These are phyloP conservation scores for Ogataea thermomethanolica DNA, from an alignment of 805 yeast genomes.

Conservation along the genomic window DNA sequence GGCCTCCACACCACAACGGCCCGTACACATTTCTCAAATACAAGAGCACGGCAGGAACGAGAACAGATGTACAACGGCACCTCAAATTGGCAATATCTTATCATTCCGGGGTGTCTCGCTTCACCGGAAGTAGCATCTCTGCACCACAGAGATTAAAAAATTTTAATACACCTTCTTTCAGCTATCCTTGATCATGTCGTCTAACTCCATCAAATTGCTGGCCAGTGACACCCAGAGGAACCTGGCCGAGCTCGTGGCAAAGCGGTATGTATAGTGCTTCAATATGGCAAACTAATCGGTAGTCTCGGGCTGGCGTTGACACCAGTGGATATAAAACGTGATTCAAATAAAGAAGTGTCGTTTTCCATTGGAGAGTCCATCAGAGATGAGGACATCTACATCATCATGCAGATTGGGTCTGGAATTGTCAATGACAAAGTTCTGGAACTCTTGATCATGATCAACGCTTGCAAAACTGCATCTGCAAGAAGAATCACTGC, in stretches of 20 bases:
- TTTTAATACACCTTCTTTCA: slow-evolving; percentile 1
- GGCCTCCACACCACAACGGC: no score
- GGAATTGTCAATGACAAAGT: slow-evolving; percentile 75
- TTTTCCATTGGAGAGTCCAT: slow-evolving; percentile 78
- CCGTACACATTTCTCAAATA: no score
- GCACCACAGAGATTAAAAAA: slow-evolving; percentile 7
- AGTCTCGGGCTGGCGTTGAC: slow-evolving; percentile 58
- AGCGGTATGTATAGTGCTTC: slow-evolving; percentile 22
- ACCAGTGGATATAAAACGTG: slow-evolving; percentile 61
- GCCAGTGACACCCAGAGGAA: slow-evolving; percentile 69
- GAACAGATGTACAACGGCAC: no score
- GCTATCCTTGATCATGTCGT: slow-evolving; percentile 48
- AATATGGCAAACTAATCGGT: not conserved
- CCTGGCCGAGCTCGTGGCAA: slow-evolving; percentile 65
- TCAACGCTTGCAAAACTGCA: slow-evolving; percentile 79
- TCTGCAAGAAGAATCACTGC: slow-evolving; percentile 82
- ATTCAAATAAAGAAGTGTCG: slow-evolving; percentile 69
- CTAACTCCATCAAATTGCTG: slow-evolving; percentile 64
- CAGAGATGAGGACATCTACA: slow-evolving; percentile 79
- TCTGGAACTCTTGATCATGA: slow-evolving; percentile 71
- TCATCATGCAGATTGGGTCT: slow-evolving; percentile 75
- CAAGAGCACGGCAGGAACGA: no score
- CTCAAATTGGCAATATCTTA: not conserved
- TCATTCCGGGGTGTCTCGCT: slow-evolving; percentile 1
- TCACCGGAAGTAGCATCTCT: slow-evolving; percentile 6